Conservation (phyloP, 768 basidiomycete species). For the Harrya chromipes region DNA sequence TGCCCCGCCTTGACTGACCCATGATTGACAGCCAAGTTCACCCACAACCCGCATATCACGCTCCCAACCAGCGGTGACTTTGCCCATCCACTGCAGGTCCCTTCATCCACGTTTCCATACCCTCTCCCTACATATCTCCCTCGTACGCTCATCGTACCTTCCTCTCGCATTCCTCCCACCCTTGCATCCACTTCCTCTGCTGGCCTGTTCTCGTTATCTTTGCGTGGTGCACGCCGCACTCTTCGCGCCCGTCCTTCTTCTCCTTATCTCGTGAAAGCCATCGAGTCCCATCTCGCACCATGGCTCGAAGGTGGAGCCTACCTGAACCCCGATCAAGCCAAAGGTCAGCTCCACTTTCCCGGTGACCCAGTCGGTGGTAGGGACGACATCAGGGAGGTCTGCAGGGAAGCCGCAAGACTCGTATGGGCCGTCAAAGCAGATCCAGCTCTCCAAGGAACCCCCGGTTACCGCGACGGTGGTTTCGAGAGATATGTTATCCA, state of each 20-base stretch:
- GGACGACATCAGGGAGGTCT: conserved; percentile 60
- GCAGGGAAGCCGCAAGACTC: conserved; percentile 60
- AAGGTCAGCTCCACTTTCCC: conserved; percentile 27
- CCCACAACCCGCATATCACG: conserved; percentile 69
- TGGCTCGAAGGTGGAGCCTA: conserved; percentile 67
- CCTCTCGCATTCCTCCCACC: conserved; percentile 35
- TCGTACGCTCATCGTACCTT: conserved; percentile 53
- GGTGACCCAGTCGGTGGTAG: conserved; percentile 51
- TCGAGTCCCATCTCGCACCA: conserved; percentile 58
- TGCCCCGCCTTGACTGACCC: conserved; percentile 1
- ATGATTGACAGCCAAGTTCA: conserved; percentile 59
- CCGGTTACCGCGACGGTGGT: conserved; percentile 45
- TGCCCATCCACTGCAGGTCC: conserved; percentile 39
- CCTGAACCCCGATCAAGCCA: conserved; percentile 46
- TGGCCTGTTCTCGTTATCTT: conserved; percentile 71
- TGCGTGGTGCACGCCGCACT: conserved; percentile 71
- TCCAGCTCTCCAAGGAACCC: neutral
- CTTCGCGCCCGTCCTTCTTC: conserved; percentile 53
- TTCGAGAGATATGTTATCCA: conserved; percentile 82
- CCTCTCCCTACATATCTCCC: conserved; percentile 71
- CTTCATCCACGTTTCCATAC: conserved; percentile 64
- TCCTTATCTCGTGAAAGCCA: conserved; percentile 59
- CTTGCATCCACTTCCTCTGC: conserved; percentile 61
- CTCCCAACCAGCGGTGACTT: conserved; percentile 60
- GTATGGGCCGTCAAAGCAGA: conserved; percentile 58